A percentile compares a stretch with the other conserved stretches of the same genome.
phyloP scores from a whole-genome alignment of 257 asterid species.

The Rehmannia glutinosa region DNA sequence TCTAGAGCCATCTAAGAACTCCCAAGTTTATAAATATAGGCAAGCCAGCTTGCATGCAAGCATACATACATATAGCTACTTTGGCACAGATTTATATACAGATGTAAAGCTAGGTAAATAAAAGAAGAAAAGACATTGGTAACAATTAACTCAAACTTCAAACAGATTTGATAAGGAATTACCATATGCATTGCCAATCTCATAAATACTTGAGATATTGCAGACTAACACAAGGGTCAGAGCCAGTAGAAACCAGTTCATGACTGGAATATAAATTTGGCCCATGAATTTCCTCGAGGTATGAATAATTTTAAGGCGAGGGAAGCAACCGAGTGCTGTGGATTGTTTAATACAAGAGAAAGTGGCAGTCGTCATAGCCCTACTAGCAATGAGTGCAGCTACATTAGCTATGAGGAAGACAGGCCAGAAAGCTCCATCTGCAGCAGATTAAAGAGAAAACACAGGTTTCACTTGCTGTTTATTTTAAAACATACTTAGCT shows the following conservation, averaged over 20 bases:
- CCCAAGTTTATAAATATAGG: background rate
- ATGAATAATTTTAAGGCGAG: constrained; percentile 86
- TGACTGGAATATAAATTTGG: constrained; percentile 85
- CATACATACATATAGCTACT: background rate
- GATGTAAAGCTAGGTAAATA: background rate
- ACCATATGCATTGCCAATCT: constrained; percentile 95
- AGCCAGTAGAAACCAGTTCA: constrained; percentile 90
- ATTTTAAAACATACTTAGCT: background rate
- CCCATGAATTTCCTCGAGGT: constrained; percentile 90
- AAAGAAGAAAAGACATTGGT: background rate
- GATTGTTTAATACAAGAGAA: constrained; percentile 94
- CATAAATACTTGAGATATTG: constrained; percentile 66
- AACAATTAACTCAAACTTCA: constrained; percentile 6
- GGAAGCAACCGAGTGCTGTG: constrained; percentile 98
- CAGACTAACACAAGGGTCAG: constrained; percentile 88
- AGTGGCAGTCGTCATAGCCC: constrained; percentile 98
- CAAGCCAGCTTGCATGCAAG: background rate
- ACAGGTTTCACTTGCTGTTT: constrained; percentile 14
- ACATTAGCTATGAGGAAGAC: constrained; percentile 72
- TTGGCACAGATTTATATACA: background rate
- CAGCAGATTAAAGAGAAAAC: constrained; percentile 24
- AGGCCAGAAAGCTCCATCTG: constrained; percentile 91
- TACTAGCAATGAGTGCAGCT: constrained; percentile 96
- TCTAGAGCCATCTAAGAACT: background rate
- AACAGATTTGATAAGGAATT: constrained; percentile 12